Evolutionary conservation across 2,329 filamentous ascomycete genomes (phyloP).

Genomic region (Rutstroemia sp.): DNA sequence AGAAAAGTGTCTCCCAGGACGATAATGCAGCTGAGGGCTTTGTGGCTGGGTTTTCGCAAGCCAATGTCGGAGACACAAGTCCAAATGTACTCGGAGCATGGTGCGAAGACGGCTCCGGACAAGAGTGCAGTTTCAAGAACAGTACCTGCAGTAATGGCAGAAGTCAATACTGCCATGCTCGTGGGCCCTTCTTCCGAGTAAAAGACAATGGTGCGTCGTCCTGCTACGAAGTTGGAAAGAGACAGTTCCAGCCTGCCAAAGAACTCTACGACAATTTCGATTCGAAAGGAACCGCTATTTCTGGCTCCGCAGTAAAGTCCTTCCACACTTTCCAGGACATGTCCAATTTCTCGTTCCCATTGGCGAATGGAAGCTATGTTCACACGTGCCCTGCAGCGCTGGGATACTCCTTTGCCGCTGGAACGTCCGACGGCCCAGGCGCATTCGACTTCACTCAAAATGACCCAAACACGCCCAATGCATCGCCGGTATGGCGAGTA

Average conservation of each 20-base stretch:
- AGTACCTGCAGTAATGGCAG: constrained; percentile 72
- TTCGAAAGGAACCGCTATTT: constrained; percentile 37
- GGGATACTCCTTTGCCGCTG: constrained; percentile 88
- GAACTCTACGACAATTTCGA: constrained; percentile 51
- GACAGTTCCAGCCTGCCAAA: constrained; percentile 60
- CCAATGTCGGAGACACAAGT: constrained; percentile 84
- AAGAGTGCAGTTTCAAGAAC: constrained; percentile 67
- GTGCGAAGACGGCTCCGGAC: constrained; percentile 76
- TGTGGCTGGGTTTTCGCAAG: constrained; percentile 86
- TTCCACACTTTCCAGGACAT: constrained; percentile 85
- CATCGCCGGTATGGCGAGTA: constrained; percentile 62
- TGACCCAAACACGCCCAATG: constrained; percentile 61
- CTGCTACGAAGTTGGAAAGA: constrained; percentile 67
- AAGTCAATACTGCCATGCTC: constrained; percentile 64
- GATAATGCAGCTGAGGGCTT: constrained; percentile 56
- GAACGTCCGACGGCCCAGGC: constrained; percentile 86
- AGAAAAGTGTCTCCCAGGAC: constrained; percentile 55
- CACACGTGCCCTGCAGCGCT: constrained; percentile 79
- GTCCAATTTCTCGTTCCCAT: constrained; percentile 63
- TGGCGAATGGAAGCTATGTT: constrained; percentile 64
- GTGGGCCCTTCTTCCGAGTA: constrained; percentile 60
- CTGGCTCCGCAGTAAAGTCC: constrained; percentile 62
- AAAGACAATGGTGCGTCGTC: constrained; percentile 66
- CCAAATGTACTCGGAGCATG: constrained; percentile 83
- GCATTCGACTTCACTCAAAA: constrained; percentile 92